phyloP scores from a whole-genome alignment of 768 basidiomycete genomes.

The Clitopilus hobsonii region DNA sequence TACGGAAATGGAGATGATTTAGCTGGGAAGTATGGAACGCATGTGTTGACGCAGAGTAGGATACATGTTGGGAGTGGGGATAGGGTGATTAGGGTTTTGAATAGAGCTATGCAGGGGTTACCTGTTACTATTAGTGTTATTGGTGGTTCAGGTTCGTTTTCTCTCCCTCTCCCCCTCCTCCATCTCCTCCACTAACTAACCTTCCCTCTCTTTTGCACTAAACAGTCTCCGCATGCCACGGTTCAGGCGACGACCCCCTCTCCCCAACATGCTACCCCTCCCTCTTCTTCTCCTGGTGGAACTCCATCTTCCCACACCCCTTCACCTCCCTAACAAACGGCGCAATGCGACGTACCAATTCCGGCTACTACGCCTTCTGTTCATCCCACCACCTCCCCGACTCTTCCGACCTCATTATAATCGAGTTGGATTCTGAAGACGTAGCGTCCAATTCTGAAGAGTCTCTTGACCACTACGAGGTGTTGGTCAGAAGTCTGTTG shows the following conservation, averaged over 20 bases:
- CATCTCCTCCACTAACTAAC: slow-evolving; percentile 6
- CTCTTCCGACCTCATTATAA: slow-evolving; percentile 86
- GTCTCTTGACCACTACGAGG: slow-evolving; percentile 78
- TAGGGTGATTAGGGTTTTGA: slow-evolving; percentile 76
- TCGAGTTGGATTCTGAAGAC: slow-evolving; percentile 94
- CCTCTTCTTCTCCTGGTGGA: slow-evolving; percentile 98
- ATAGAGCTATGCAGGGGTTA: slow-evolving; percentile 77
- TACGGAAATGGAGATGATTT: slow-evolving; percentile 81
- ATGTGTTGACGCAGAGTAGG: slow-evolving; percentile 68
- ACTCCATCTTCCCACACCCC: slow-evolving; percentile 94
- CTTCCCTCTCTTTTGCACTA: slow-evolving; percentile 3
- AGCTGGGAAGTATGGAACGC: slow-evolving; percentile 72
- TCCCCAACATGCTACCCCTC: slow-evolving; percentile 85
- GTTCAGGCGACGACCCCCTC: slow-evolving; percentile 88
- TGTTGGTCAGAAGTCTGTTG: slow-evolving; percentile 88
- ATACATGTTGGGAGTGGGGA: slow-evolving; percentile 78
- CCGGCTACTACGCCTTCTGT: slow-evolving; percentile 95
- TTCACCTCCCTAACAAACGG: slow-evolving; percentile 98
- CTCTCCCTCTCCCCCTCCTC: background rate
- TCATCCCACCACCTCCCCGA: slow-evolving; percentile 92
- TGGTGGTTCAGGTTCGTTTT: slow-evolving; percentile 73
- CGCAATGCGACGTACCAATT: slow-evolving; percentile 87
- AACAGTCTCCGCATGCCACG: slow-evolving; percentile 88
- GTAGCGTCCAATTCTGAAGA: slow-evolving; percentile 52
- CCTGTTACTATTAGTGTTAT: slow-evolving; percentile 88